Conservation (phyloP, 1,284 basidiomycete genomes). For the Volvariella volvacea region DNA sequence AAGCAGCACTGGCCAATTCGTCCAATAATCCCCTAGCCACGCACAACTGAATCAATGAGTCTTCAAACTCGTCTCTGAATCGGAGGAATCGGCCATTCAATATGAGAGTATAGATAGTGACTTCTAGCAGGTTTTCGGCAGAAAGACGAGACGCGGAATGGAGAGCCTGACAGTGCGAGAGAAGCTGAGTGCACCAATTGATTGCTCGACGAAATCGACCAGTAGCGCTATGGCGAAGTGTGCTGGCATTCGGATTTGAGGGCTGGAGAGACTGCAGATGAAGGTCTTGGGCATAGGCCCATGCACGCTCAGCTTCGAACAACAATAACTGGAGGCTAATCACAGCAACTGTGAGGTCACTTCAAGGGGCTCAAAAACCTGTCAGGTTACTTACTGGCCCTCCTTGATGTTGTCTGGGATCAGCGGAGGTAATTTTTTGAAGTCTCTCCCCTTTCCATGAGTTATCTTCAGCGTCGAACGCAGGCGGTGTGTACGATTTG, state of each 20-base stretch:
- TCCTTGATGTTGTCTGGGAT: conserved; percentile 63
- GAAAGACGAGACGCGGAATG: conserved; percentile 46
- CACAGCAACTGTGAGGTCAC: conserved; percentile 10
- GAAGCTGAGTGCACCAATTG: conserved; percentile 77
- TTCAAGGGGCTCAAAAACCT: not conserved
- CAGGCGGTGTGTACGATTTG: conserved; percentile 84
- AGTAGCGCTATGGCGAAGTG: conserved; percentile 68
- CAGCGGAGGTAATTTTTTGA: conserved; percentile 73
- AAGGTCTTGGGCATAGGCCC: conserved; percentile 85
- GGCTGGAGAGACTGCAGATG: conserved; percentile 48
- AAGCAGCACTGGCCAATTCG: conserved; percentile 59
- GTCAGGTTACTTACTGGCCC: conserved; percentile 62
- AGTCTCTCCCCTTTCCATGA: conserved; percentile 85
- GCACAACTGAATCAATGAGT: conserved; percentile 71
- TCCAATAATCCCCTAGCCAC: conserved; percentile 77
- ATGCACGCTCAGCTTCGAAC: conserved; percentile 88
- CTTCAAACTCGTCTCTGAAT: conserved; percentile 72
- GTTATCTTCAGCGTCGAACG: conserved; percentile 80
- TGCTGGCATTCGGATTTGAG: conserved; percentile 42
- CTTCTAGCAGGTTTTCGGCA: conserved; percentile 53
- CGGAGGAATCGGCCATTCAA: conserved; percentile 71
- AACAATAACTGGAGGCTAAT: conserved; percentile 78
- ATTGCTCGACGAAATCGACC: conserved; percentile 81
- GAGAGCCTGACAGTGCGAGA: conserved; percentile 68
- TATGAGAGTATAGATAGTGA: conserved; percentile 62